phyloP scores from a whole-genome alignment of 2,329 filamentous ascomycete genomes.

The Aspergillus sp. region DNA sequence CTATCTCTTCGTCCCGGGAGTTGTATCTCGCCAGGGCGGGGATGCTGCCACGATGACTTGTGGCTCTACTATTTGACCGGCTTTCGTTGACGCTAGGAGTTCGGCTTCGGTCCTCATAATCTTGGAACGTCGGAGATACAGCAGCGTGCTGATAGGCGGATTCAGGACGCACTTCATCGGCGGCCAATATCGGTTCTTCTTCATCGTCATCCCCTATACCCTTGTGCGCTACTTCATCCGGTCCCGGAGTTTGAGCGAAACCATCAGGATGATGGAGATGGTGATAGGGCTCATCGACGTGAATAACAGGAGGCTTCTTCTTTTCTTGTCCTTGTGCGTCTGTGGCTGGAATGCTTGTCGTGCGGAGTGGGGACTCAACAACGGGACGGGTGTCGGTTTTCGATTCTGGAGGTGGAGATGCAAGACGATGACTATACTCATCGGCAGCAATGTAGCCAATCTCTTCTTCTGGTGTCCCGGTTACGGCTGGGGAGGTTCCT shows the following conservation, averaged over 20 bases:
- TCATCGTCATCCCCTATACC: constrained; percentile 57
- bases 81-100: constrained; percentile 59
- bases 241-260: constrained; percentile 49
- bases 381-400: constrained; percentile 44
- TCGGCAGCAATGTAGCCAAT: constrained; percentile 85
- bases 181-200: constrained; percentile 78
- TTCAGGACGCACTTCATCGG: constrained; percentile 76
- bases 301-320: constrained; percentile 56
- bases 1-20: constrained; percentile 53
- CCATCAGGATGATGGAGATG: constrained; percentile 47
- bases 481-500: constrained; percentile 65
- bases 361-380: constrained; percentile 54
- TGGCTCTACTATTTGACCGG: constrained; percentile 63
- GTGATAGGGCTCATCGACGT: constrained; percentile 68
- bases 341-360: constrained; percentile 50
- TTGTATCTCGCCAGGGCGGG: constrained; percentile 54
- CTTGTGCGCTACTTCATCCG: constrained; percentile 49
- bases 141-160: constrained; percentile 74
- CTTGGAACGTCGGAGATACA: constrained; percentile 70
- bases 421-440: constrained; percentile 74
- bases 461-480: constrained; percentile 83
- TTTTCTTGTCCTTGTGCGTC: constrained; percentile 37
- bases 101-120: constrained; percentile 51
- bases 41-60: constrained; percentile 60
- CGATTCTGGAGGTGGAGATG: constrained; percentile 58